Percentiles rank a stretch among this genome's conserved stretches.
phyloP scores from a whole-genome alignment of 2,329 filamentous ascomycete genomes.

The Orbilia blumenaviensis region DNA sequence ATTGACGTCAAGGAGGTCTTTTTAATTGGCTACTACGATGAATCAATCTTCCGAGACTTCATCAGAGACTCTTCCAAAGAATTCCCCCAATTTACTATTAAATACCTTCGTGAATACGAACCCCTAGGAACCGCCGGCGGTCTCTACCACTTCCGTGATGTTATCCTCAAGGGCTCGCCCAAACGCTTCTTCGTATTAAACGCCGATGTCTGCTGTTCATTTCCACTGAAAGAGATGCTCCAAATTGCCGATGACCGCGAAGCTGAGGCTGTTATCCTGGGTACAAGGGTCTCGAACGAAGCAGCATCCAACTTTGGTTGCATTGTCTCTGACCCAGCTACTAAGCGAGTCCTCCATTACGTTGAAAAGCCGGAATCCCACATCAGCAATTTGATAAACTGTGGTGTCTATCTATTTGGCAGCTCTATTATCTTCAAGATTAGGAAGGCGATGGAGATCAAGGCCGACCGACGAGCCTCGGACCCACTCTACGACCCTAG shows the following conservation, averaged over 20 bases:
- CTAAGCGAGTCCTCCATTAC: conserved; percentile 95
- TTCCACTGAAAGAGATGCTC: conserved; percentile 95
- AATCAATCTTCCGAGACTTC: conserved; percentile 95
- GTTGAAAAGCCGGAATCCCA: conserved; percentile 98
- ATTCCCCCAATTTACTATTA: conserved; percentile 87
- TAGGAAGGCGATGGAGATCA: conserved; percentile 91
- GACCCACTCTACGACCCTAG: conserved; percentile 84
- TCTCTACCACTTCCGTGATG: conserved; percentile 98
- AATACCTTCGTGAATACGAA: conserved; percentile 97
- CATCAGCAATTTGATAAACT: conserved; percentile 99
- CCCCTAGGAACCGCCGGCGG: conserved; percentile 94
- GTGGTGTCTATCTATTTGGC: conserved; percentile 96
- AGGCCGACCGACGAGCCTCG: conserved; percentile 88
- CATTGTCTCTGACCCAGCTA: conserved; percentile 93
- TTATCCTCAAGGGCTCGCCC: conserved; percentile 92
- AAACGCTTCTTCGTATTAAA: conserved; percentile 98
- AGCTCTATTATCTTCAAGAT: conserved; percentile 97
- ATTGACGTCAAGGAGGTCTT: conserved; percentile 95
- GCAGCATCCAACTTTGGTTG: conserved; percentile 96
- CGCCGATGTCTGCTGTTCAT: conserved; percentile 98
- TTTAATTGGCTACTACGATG: conserved; percentile 98
- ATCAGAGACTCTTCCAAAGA: conserved; percentile 88
- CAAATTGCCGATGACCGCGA: conserved; percentile 92
- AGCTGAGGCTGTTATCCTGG: conserved; percentile 94
- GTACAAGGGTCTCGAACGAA: conserved; percentile 88